Evolutionary conservation across 257 asterid genomes (phyloP), one percentile per base, ranked within the genome.

Genomic region (Oldenlandia corymbosa): DNA sequence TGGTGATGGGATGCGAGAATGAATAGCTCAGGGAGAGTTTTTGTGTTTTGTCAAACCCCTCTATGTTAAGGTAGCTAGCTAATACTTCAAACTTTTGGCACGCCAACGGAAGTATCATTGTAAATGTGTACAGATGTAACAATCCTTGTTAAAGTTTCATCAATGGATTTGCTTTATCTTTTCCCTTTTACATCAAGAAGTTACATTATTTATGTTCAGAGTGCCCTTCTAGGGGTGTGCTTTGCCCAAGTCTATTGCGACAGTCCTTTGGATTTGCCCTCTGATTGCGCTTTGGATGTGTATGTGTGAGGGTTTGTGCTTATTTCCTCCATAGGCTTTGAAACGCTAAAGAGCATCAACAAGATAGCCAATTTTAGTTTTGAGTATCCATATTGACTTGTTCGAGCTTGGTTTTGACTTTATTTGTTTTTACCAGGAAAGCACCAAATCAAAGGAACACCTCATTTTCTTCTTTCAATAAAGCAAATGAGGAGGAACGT

Each of bases 61-160:
- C 46, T 21, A 32, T 23, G 42, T 53, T 56, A 5, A 28, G 70
- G 65, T 48, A 37, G 60, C 42, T 49, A 48, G 41, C 58, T 55
- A 56, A 41, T 46, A 26, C 42, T 51, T 30, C 64, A 47, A 36
- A 48, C 13, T 20, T 26, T 52, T 16, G 71, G 57, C 24, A 37
- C 52, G 73, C 54, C 68, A 52, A 62, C 28, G 43, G 67, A 51
- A 64, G 26, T 26, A 9, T 23, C 66, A 56, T 36, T 70, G 70
- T 63, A 70, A 63, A 53, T 63, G 42, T 70, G 75, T 70, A 64
- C 54, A 56, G 54, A 45, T 64, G 75, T 26, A 27, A 64, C 45
- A 9, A 64, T 37, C 45, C 23, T 21, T 68, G 36, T 32, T 27
- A 13, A 36, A 20, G 28, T 32, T 55, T 57, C 21, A 14, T 57